Evolutionary conservation across 495 filamentous ascomycete species (phyloP).

Genomic region (Penicillium mononematosum): DNA sequence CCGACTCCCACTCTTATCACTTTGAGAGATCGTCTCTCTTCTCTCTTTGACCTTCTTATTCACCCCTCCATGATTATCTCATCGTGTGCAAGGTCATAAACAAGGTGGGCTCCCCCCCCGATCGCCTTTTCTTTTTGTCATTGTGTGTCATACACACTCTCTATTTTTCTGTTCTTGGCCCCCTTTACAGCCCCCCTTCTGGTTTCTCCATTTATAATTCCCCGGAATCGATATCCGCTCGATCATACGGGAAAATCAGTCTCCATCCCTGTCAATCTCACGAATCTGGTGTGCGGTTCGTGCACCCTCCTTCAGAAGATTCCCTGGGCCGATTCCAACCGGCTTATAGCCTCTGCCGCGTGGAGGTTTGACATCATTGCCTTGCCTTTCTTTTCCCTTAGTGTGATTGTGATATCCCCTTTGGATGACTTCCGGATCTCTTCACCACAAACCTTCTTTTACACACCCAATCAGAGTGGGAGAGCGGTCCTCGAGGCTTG

Average conservation of each 20-base stretch:
- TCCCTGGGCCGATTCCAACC: not conserved
- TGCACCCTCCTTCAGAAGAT: conserved; percentile 3
- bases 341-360: conserved; percentile 4
- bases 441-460: conserved; percentile 9
- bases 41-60: not conserved
- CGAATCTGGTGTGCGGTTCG: conserved; percentile 11
- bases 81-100: conserved; percentile 10
- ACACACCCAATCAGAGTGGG: conserved; percentile 6
- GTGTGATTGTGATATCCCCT: conserved; percentile 3
- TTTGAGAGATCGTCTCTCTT: not conserved
- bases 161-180: not conserved
- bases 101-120: not conserved
- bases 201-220: not conserved
- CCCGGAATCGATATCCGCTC: conserved; percentile 2
- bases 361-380: conserved; percentile 19
- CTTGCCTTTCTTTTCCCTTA: not conserved
- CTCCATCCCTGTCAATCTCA: not conserved
- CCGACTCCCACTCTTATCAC: not conserved
- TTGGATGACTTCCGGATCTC: not conserved
- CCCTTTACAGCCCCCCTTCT: conserved; percentile 12
- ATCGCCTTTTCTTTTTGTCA: conserved; percentile 1
- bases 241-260: not conserved
- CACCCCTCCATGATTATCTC: conserved; percentile 23
- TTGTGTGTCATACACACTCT: conserved; percentile 1
- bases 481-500: not conserved